These are phyloP conservation scores for Sporobolomyces pararoseus DNA, from an alignment of 768 basidiomycete genomes.

Conservation along the genomic window DNA sequence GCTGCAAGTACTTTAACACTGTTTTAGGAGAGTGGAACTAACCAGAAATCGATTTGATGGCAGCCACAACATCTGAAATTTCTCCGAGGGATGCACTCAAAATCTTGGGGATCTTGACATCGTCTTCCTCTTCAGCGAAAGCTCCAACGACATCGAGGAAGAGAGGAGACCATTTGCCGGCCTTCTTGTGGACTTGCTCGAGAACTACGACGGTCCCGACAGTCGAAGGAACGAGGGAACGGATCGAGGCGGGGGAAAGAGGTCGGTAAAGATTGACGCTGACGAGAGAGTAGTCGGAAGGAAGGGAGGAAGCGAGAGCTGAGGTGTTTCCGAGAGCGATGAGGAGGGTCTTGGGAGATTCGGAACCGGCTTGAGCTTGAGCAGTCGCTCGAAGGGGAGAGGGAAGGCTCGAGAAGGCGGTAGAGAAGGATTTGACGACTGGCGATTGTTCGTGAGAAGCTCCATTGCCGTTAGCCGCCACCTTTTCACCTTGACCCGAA, in stretches of 20 bases:
- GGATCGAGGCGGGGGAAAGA: conserved; percentile 59
- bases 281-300: conserved; percentile 45
- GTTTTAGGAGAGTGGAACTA: conserved; percentile 49
- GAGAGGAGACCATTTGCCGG: conserved; percentile 80
- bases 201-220: conserved; percentile 69
- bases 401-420: conserved; percentile 49
- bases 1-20: too few relatives aligned
- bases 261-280: conserved; percentile 66
- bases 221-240: conserved; percentile 61
- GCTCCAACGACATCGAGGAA: conserved; percentile 76
- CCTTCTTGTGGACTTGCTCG: conserved; percentile 71
- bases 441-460: conserved; percentile 33
- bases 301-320: conserved; percentile 57
- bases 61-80: conserved; percentile 46
- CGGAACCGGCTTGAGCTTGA: conserved; percentile 56
- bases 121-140: conserved; percentile 59
- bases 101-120: conserved; percentile 54
- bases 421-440: conserved; percentile 38
- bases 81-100: conserved; percentile 65
- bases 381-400: conserved; percentile 54
- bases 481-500: conserved; percentile 1
- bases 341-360: conserved; percentile 63
- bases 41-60: conserved; percentile 53
- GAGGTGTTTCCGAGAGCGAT: conserved; percentile 58
- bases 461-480: conserved; percentile 46